A percentile compares a stretch with the other conserved stretches of the same genome.
Conservation (phyloP, 2,329 filamentous ascomycete species). For the Aspergillus novoparasiticus region DNA sequence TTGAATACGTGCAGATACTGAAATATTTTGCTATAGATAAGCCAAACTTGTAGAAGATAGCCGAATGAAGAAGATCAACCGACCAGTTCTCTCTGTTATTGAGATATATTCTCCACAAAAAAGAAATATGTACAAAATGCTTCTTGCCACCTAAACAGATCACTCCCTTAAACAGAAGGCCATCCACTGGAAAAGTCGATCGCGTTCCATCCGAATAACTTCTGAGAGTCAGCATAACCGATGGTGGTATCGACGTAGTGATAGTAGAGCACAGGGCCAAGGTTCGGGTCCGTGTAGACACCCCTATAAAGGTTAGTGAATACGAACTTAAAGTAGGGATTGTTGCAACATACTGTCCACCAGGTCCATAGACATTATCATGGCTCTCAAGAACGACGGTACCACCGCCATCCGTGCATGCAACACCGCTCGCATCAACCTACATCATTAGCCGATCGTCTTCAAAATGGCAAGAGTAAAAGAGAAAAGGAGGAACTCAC, state of each 20-base stretch:
- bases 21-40: too few species aligned
- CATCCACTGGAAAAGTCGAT: conserved; percentile 49
- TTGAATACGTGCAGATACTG: neutral
- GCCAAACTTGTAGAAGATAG: too few species aligned
- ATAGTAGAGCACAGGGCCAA: conserved; percentile 63
- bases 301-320: conserved; percentile 27
- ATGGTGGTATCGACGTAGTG: conserved; percentile 61
- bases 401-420: conserved; percentile 61
- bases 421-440: conserved; percentile 56
- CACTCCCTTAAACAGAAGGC: conserved; percentile 40
- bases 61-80: too few species aligned
- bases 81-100: too few species aligned
- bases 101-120: neutral
- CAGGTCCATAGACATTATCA: conserved; percentile 63
- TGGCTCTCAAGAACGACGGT: conserved; percentile 60
- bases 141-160: neutral
- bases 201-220: conserved; percentile 52
- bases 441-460: conserved; percentile 3
- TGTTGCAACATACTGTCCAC: conserved; percentile 59
- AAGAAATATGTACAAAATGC: neutral
- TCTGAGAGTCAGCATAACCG: conserved; percentile 53
- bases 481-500: conserved; percentile 33
- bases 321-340: neutral
- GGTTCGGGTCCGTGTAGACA: conserved; percentile 33
- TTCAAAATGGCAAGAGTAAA: neutral